These are phyloP conservation scores for Lenzites betulinus DNA, from an alignment of 768 basidiomycete genomes.

Conservation along the genomic window DNA sequence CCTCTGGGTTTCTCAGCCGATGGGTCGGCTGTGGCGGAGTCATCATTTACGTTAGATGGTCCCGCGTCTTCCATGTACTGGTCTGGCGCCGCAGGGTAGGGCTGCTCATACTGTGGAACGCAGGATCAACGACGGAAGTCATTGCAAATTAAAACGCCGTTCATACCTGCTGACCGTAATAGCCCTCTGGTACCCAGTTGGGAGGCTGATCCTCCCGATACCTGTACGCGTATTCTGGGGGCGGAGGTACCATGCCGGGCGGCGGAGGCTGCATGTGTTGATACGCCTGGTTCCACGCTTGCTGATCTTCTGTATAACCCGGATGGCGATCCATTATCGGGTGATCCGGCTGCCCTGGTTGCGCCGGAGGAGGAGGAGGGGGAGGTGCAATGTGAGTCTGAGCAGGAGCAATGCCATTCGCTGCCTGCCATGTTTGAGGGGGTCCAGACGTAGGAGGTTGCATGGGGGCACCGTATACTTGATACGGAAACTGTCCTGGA, in stretches of 20 bases:
- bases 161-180: slow-evolving; percentile 24
- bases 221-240: slow-evolving; percentile 55
- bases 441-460: slow-evolving; percentile 50
- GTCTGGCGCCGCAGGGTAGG: slow-evolving; percentile 54
- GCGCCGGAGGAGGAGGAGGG: slow-evolving; percentile 20
- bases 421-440: slow-evolving; percentile 66
- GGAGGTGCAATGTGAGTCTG: slow-evolving; percentile 61
- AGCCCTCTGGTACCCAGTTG: slow-evolving; percentile 39
- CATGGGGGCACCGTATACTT: slow-evolving; percentile 33
- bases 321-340: slow-evolving; percentile 50
- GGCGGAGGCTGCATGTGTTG: slow-evolving; percentile 40
- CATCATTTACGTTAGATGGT: slow-evolving; percentile 46
- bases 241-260: slow-evolving; percentile 47
- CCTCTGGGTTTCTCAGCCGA: slow-evolving; percentile 55
- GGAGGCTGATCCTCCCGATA: slow-evolving; percentile 59
- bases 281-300: slow-evolving; percentile 57
- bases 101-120: slow-evolving; percentile 50
- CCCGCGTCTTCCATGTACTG: slow-evolving; percentile 59
- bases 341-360: slow-evolving; percentile 25
- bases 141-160: not conserved
- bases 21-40: slow-evolving; percentile 29
- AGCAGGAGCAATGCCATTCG: slow-evolving; percentile 62
- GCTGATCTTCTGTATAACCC: slow-evolving; percentile 45
- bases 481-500: slow-evolving; percentile 23
- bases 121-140: not conserved